Conservation (phyloP, 345 rosid species). For the Brassica cretica region DNA sequence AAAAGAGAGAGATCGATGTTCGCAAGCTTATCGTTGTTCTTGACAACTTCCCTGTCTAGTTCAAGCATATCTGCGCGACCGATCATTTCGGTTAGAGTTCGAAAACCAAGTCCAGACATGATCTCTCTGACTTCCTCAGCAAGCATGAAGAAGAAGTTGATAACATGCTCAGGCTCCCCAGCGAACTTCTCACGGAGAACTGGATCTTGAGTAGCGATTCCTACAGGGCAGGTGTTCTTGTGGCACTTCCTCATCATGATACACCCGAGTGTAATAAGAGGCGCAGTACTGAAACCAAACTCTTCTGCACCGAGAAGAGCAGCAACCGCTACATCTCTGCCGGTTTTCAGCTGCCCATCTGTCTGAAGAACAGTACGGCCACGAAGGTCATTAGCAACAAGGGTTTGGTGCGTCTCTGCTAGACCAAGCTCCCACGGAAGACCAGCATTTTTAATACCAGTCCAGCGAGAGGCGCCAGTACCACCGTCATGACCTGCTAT, state of each 20-base stretch:
- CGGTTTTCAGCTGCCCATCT: constrained; percentile 98
- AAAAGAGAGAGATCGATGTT: constrained; percentile 87
- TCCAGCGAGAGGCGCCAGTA: constrained; percentile 99
- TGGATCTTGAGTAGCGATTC: constrained; percentile 99
- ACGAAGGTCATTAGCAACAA: constrained; percentile 98
- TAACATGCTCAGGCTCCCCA: constrained; percentile 98
- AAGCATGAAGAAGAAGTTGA: constrained; percentile 96
- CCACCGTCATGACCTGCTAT: constrained; percentile 99
- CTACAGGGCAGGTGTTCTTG: constrained; percentile 99
- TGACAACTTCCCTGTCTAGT: constrained; percentile 80
- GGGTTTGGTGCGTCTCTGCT: constrained; percentile 99
- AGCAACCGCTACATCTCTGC: constrained; percentile 96
- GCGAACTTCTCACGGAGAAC: constrained; percentile 98
- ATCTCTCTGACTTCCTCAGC: constrained; percentile 98
- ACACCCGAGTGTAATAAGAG: constrained; percentile 97
- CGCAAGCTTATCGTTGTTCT: constrained; percentile 77
- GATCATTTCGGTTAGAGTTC: constrained; percentile 83
- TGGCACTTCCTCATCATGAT: constrained; percentile 99
- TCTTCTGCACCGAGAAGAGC: constrained; percentile 99
- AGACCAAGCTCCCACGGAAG: constrained; percentile 99
- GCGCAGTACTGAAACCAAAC: constrained; percentile 99
- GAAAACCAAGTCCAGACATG: constrained; percentile 90
- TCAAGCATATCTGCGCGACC: constrained; percentile 99
- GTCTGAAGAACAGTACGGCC: constrained; percentile 98
- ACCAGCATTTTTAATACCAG: constrained; percentile 98